Evolutionary conservation across 2,329 filamentous ascomycete species (phyloP).

Genomic region (Aspergillus viridinutans): DNA sequence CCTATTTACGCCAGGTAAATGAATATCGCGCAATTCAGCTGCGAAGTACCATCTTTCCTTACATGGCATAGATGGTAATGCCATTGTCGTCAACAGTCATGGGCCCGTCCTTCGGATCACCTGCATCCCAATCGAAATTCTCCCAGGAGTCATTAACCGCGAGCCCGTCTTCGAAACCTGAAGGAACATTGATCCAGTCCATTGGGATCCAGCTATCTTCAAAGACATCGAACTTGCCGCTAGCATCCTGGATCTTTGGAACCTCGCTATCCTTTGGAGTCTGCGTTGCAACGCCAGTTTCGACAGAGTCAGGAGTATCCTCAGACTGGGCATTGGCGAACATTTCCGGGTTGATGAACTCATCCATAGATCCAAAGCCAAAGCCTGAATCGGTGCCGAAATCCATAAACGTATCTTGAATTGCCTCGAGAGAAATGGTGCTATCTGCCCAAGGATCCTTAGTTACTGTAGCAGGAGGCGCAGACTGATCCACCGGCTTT

Average conservation of each 20-base stretch:
- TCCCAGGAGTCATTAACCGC: conserved; percentile 25
- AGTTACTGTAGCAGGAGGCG: conserved; percentile 6
- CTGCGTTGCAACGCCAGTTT: conserved; percentile 30
- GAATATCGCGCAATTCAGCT: conserved; percentile 9
- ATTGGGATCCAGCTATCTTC: conserved; percentile 29
- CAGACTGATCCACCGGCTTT: conserved; percentile 18
- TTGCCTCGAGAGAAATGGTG: conserved; percentile 33
- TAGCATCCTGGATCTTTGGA: conserved; percentile 27
- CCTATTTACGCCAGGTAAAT: conserved; percentile 12
- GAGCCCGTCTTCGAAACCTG: conserved; percentile 21
- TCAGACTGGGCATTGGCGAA: conserved; percentile 30
- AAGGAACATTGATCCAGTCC: conserved; percentile 32
- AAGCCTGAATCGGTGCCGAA: conserved; percentile 27
- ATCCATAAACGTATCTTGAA: conserved; percentile 36
- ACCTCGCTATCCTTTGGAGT: conserved; percentile 37
- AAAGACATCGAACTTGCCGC: conserved; percentile 23
- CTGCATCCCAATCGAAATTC: conserved; percentile 39
- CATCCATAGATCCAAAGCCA: conserved; percentile 33
- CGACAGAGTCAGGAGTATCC: conserved; percentile 37
- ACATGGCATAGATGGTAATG: conserved; percentile 27
- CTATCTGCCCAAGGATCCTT: conserved; percentile 38
- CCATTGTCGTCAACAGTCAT: conserved; percentile 21
- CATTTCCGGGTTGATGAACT: conserved; percentile 35
- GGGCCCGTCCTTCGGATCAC: conserved; percentile 28
- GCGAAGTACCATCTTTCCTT: conserved; percentile 13